Evolutionary conservation across 345 rosid genomes (phyloP), one percentile per base, ranked within the genome.

Genomic region (Conringia planisiliqua): DNA sequence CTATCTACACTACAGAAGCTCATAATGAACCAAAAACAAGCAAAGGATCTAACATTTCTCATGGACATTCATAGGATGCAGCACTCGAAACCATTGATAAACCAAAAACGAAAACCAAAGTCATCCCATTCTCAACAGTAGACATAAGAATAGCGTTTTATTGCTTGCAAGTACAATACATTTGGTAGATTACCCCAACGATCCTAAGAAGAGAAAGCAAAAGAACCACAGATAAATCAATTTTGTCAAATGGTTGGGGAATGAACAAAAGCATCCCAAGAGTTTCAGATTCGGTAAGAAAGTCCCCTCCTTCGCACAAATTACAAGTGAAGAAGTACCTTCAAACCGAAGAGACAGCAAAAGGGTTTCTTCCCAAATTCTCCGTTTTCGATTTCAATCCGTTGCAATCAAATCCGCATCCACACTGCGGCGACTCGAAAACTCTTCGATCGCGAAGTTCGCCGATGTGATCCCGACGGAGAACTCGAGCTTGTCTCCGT

Each of bases 391-490:
- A 60, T 51, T 68, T 42, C 40, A 24, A 71, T 3, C 20, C 68
- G 0, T 51, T 68, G 82, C 97, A 96, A 79, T 86, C 81, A 48
- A 96, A 83, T 10, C 99, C 99, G 56, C 98, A 96, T 0, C 97
- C 98, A 71, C 99, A 96, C 88, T 86, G 96, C 0, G 98, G 99
- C 38, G 85, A 87, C 85, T 79, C 97, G 16, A 92, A 80, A 92
- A 96, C 77, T 92, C 94, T 5, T 82, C 90, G 66, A 92, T 86
- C 4, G 81, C 61, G 57, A 96, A 96, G 16, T 61, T 74, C 0
- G 99, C 97, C n/a, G 99, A 96, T 9, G 97, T 89, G 47, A 96
- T 82, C 73, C 99, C 99, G 7, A 96, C 97, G 7, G 98, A 96
- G 83, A 96, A 90, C 11, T 73, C 83, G 57, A 92, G 84, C 40